phyloP scores from a whole-genome alignment of 768 basidiomycete genomes.

The Crepidotus variabilis region DNA sequence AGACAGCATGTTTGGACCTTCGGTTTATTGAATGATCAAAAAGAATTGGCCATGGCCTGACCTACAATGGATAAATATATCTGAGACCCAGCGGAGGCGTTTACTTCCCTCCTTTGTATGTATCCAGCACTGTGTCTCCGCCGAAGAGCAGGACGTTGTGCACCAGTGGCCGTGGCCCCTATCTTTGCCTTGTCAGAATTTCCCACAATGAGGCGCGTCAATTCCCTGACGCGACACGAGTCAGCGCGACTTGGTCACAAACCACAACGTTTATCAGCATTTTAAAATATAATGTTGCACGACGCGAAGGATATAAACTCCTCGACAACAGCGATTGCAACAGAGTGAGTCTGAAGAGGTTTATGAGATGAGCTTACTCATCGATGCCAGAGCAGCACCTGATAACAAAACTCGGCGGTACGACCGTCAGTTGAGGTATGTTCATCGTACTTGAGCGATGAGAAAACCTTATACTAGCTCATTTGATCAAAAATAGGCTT shows the following conservation, averaged over 20 bases:
- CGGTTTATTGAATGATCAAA: too few species aligned
- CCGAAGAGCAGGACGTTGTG: too few species aligned
- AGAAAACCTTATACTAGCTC: neutral
- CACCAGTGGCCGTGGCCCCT: too few species aligned
- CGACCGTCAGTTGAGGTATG: conserved; percentile 90
- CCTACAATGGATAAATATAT: too few species aligned
- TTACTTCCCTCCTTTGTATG: too few species aligned
- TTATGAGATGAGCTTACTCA: neutral
- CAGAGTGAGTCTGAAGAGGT: conserved; percentile 20
- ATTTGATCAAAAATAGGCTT: conserved; percentile 41
- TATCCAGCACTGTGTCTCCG: too few species aligned
- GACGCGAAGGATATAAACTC: conserved; percentile 21
- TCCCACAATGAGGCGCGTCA: neutral
- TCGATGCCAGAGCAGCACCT: conserved; percentile 50
- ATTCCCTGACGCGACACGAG: neutral
- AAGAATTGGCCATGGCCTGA: too few species aligned
- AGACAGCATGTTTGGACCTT: too few species aligned
- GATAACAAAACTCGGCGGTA: conserved; percentile 89
- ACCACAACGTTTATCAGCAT: neutral
- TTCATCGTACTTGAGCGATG: neutral
- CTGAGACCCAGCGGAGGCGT: too few species aligned
- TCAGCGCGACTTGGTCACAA: neutral
- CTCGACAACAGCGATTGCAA: conserved; percentile 22
- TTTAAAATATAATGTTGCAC: neutral
- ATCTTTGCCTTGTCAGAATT: too few species aligned